Base-by-base conservation (phyloP, 208 protist species). In the Crithidia mellificae region DNA sequence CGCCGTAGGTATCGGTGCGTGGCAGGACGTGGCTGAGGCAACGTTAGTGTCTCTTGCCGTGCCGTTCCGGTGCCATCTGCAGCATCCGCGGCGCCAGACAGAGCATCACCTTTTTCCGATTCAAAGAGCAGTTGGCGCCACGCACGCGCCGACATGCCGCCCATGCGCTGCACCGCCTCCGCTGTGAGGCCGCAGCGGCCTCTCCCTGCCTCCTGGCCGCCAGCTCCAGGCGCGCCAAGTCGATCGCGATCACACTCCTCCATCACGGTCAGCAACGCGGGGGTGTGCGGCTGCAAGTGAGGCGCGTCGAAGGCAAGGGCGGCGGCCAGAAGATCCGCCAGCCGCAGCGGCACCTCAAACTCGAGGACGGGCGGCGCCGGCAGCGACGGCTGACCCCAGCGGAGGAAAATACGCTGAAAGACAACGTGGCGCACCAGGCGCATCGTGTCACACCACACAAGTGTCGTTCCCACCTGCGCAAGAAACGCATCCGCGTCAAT, bases 351-450 rank as follows among this genome's bases (percentile, higher is more conserved):
- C 0, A 68, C 55, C 15, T 66, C 56, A 34, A 92, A 76, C 27
- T 66, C 47, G 14, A 94, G 39, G 19, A 76, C 54, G 1, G 85
- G 69, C 22, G 75, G 66, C 27, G 76, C 59, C 2, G 79, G 80
- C 22, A 90, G 64, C 6, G 77, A 71, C 1, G 85, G 74, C 38
- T 83, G 70, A 1, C 67, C 72, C 87, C 88, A 96, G 51, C 82
- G 85, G 44, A 90, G 64, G 58, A 96, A 93, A 51, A 94, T 82
- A 53, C 85, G 86, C 63, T 94, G 91, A 52, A 85, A 94, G 24
- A 87, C 83, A 9, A 87, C 85, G 49, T 84, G 68, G 12, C 78
- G 78, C 44, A 84, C 83, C 1, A 91, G 61, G 11, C 69, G 68
- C 47, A 88, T 63, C n/a, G 84, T 88, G 67, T 92, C 80, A 9